Base-by-base conservation (phyloP, 805 yeast genomes). In the Metschnikowia drakensbergensis region DNA sequence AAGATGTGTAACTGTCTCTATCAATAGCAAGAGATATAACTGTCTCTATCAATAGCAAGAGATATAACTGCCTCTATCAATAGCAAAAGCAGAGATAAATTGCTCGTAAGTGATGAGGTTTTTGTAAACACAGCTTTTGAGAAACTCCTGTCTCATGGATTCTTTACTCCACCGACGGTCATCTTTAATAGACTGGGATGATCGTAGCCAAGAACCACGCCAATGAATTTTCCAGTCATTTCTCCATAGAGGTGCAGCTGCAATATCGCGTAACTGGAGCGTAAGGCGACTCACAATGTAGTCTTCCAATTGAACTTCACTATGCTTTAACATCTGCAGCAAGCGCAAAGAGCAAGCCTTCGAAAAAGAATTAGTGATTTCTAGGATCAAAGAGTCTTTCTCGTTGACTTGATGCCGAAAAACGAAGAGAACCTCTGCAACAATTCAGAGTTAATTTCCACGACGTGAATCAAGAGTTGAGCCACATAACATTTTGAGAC, bases 281-380 rank as follows among this genome's bases (percentile, higher is more conserved):
- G 72, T 68, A 6, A 70, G 37, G 35, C 64, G 52, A 11, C 71
- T 59, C 3, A 64, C 54, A 3, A 72, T 57, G 48, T 64, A 72
- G 47, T 63, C 70, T 60, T 58, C 71, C 72, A 71, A 52, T 68
- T 69, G 54, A 62, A 64, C 5, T 58, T 43, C 11, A 68, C 57
- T 59, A 66, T 3, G 57, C 50, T 5, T 58, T 50, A 13, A 60
- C 65, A n/a, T 57, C 53, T 39, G 60, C 57, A 26, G 30, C 27
- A 4, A 60, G 41, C 0, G 64, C 59, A 11, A 49, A 46, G 5
- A 54, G 49, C 13, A 57, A 43, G 1, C 67, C 67, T n/a, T 43
- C 54, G 30, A 68, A 59, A 60, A 50, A 1, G 59, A 40, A 5
- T 44, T 39, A 7, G 67, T 49, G 17, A 68, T 47, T 32, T 61